Evolutionary conservation across 2,329 filamentous ascomycete species (phyloP).

Genomic region (Fusarium setosum): DNA sequence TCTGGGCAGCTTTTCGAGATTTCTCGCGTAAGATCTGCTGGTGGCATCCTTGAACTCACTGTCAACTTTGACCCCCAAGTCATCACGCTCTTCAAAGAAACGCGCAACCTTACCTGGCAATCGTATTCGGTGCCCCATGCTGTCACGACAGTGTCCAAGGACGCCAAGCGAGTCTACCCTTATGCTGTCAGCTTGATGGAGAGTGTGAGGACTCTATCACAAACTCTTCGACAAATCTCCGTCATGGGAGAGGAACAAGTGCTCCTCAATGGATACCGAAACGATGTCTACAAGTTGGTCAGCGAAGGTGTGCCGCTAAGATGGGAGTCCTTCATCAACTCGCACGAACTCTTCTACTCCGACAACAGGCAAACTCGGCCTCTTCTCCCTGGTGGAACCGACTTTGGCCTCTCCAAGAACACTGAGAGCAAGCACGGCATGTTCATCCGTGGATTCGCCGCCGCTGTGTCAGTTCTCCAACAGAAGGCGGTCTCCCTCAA

Average conservation of each 20-base stretch:
- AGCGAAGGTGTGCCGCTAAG: slow-evolving; percentile 88
- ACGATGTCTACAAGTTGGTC: slow-evolving; percentile 86
- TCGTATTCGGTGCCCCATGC: slow-evolving; percentile 94
- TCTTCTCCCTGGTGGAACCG: slow-evolving; percentile 51
- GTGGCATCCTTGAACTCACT: slow-evolving; percentile 85
- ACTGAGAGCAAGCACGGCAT: slow-evolving; percentile 94
- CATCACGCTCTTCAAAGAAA: slow-evolving; percentile 98
- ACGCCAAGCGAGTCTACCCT: slow-evolving; percentile 98
- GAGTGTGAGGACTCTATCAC: slow-evolving; percentile 91
- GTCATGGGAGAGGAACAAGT: slow-evolving; percentile 90
- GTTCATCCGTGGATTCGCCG: slow-evolving; percentile 94
- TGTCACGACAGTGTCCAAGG: slow-evolving; percentile 95
- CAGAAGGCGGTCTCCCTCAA: slow-evolving; percentile 84
- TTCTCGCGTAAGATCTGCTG: slow-evolving; percentile 86
- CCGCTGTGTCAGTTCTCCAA: slow-evolving; percentile 88
- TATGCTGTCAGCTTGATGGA: slow-evolving; percentile 99
- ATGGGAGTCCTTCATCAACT: slow-evolving; percentile 98
- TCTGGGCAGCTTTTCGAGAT: slow-evolving; percentile 93
- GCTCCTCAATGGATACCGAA: slow-evolving; percentile 89
- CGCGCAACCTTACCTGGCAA: slow-evolving; percentile 94
- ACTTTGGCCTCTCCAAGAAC: slow-evolving; percentile 61
- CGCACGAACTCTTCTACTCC: slow-evolving; percentile 85
- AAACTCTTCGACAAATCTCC: slow-evolving; percentile 85
- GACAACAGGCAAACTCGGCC: slow-evolving; percentile 59
- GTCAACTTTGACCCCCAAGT: slow-evolving; percentile 99